Base-by-base conservation (phyloP, 1,284 basidiomycete genomes). In the Prillingera fragicola region DNA sequence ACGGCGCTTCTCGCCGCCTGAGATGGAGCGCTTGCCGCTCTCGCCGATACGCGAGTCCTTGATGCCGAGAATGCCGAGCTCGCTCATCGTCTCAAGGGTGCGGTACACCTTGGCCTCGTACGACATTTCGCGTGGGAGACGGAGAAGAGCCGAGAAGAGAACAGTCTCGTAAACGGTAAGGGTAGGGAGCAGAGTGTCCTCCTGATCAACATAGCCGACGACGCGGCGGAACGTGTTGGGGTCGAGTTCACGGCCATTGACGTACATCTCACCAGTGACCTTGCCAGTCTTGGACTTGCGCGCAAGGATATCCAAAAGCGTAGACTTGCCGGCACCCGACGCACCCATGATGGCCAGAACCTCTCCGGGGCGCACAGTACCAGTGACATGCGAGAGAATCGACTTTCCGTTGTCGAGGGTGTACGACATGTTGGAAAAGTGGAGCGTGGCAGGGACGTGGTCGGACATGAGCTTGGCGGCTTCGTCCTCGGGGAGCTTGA, bases 101-200 rank as follows among this genome's bases (percentile, higher is more conserved):
- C 94, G 77, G 60, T 84, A 90, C 70, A 87, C 85, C 77, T 98
- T 98, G 22, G 90, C 91, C 65, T 85, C 85, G 43, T 85, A 75
- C 54, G 85, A 87, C 94, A 97, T 97, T 58, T 95, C 91, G 50
- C 90, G 75, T 3, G 94, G 94, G 32, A 97, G 71, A 48, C 94
- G 74, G 56, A 98, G 71, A 39, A 97, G 67, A 9, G 94, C 94
- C 36, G 88, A 92, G 65, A 92, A 95, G 42, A 97, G 70, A 13
- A 98, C 85, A 0, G 92, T 96, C 75, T 98, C 94, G 67, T 96
- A 97, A 10, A 97, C 94, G 1, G 92, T 97, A 66, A 98, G 73
- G 2, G 94, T 97, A 59, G 84, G 81, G 83, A 98, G 91, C 42
- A 98, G 74, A 7, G 91, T 94, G 68, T 98, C 94, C 69, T 97